Conservation (phyloP, 257 asterid genomes). For the Solanum clarkiae region DNA sequence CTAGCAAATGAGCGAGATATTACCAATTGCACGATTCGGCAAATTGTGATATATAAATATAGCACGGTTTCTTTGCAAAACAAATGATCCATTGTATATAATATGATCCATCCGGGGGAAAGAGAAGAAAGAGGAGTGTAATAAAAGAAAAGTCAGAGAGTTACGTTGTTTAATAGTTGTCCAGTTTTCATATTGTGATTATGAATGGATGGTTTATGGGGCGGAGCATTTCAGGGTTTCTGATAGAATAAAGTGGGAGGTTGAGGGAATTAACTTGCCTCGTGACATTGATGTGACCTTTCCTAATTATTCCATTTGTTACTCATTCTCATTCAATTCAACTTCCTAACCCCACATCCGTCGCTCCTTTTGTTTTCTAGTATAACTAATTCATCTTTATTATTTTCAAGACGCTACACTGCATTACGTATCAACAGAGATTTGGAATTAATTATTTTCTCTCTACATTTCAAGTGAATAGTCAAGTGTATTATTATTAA, state of each 20-base stretch:
- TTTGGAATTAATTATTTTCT: no score
- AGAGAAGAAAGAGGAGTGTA: background rate
- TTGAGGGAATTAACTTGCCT: background rate
- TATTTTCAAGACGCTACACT: no score
- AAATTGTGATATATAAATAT: no score
- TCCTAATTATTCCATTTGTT: conserved; percentile 1
- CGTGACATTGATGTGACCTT: conserved; percentile 1
- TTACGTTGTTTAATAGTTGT: background rate
- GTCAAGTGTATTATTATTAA: no score
- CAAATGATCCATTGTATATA: background rate
- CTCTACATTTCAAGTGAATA: no score
- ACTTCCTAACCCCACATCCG: background rate
- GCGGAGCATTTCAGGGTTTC: background rate
- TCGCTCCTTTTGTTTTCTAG: background rate
- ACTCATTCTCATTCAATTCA: background rate
- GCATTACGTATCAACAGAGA: no score
- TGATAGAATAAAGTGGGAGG: background rate
- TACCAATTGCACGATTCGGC: no score
- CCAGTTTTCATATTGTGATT: background rate
- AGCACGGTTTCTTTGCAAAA: background rate
- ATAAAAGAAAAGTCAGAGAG: background rate
- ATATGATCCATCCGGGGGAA: no score
- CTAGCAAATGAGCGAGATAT: no score
- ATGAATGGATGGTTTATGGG: background rate
- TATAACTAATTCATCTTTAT: background rate